Percentiles rank a stretch among this genome's conserved stretches.
Evolutionary conservation across 2,329 filamentous ascomycete genomes (phyloP).

Genomic region (Colletotrichum tanaceti): DNA sequence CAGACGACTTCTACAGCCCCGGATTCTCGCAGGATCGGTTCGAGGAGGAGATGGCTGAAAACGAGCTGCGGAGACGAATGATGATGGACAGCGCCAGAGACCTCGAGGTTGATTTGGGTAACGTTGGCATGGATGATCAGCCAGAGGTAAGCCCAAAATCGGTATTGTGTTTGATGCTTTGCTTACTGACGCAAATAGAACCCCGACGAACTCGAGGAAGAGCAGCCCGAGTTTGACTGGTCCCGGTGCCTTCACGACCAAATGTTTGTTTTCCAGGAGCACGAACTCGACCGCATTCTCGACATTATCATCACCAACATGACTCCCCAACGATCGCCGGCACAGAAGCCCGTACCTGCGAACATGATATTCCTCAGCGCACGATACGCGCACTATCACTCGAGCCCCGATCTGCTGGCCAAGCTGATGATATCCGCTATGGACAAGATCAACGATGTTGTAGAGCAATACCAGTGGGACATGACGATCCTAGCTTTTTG

Average conservation of each 20-base stretch:
- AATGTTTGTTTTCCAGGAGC: slow-evolving; percentile 99
- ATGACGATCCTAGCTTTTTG: slow-evolving; percentile 99
- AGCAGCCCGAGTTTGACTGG: slow-evolving; percentile 96
- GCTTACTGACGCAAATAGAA: slow-evolving; percentile 41
- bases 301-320: slow-evolving; percentile 98
- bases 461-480: slow-evolving; percentile 97
- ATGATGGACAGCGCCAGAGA: slow-evolving; percentile 99
- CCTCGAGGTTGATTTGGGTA: slow-evolving; percentile 94
- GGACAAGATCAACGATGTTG: slow-evolving; percentile 95
- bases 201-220: slow-evolving; percentile 82
- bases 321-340: slow-evolving; percentile 93
- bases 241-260: slow-evolving; percentile 93
- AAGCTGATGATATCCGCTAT: slow-evolving; percentile 87
- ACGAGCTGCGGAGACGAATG: slow-evolving; percentile 94
- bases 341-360: slow-evolving; percentile 97
- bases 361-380: slow-evolving; percentile 97
- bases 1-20: slow-evolving; percentile 92
- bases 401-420: slow-evolving; percentile 84
- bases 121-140: slow-evolving; percentile 94
- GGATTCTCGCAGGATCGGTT: slow-evolving; percentile 94
- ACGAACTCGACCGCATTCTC: slow-evolving; percentile 89
- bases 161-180: slow-evolving; percentile 41
- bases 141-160: slow-evolving; percentile 74
- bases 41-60: slow-evolving; percentile 97
- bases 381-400: slow-evolving; percentile 96